Percentiles rank a stretch among this genome's conserved stretches.
These are phyloP conservation scores for Penicillium sclerotigenum DNA, from an alignment of 2,329 filamentous ascomycete species.

Conservation along the genomic window DNA sequence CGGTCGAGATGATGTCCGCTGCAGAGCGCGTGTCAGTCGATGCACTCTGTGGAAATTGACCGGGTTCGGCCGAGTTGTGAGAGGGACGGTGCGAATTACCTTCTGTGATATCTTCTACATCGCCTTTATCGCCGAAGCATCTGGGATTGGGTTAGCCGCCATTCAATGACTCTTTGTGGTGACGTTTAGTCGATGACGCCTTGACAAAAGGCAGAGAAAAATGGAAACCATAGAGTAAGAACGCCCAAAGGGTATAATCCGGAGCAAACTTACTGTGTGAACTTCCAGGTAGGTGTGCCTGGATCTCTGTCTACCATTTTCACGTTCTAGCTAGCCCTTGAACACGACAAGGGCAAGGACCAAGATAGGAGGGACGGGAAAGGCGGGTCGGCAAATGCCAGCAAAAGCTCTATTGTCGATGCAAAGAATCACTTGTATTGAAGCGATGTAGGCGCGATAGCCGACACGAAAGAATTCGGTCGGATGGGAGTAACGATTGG, in stretches of 20 bases:
- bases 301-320: slow-evolving; percentile 95
- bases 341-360: slow-evolving; percentile 20
- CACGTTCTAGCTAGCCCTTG: slow-evolving; percentile 47
- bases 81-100: slow-evolving; percentile 50
- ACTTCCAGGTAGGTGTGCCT: slow-evolving; percentile 97
- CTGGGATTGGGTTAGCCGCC: slow-evolving; percentile 47
- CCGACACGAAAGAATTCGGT: slow-evolving; percentile 12
- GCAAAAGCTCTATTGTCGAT: slow-evolving; percentile 20
- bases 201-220: not conserved
- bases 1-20: slow-evolving; percentile 53
- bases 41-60: slow-evolving; percentile 1
- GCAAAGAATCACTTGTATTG: slow-evolving; percentile 10
- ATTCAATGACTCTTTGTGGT: not conserved
- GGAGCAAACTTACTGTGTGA: slow-evolving; percentile 78
- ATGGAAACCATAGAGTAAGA: not conserved
- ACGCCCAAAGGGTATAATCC: not conserved
- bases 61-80: slow-evolving; percentile 1
- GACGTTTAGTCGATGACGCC: not conserved
- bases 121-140: slow-evolving; percentile 99
- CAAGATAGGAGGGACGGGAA: slow-evolving; percentile 19
- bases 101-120: slow-evolving; percentile 98
- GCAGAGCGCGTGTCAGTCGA: slow-evolving; percentile 15
- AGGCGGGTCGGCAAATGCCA: slow-evolving; percentile 5
- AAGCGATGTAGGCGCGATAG: slow-evolving; percentile 4
- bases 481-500: slow-evolving; percentile 9